phyloP scores from a whole-genome alignment of 176 grass and related monocot genomes.

The Oryza glaberrima region DNA sequence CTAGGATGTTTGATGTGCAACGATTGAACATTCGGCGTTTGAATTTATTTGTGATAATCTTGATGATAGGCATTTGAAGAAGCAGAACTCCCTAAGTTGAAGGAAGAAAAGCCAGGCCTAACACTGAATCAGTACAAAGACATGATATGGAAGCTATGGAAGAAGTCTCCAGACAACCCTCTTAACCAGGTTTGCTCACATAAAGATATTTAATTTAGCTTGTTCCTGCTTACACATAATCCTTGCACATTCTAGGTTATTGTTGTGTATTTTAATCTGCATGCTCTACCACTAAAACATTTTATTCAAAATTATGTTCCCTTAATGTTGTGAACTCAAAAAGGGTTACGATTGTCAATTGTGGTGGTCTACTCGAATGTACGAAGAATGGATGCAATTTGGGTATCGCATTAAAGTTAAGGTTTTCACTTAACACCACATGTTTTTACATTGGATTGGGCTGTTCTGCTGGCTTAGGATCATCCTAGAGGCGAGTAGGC shows the following conservation, averaged over 20 bases:
- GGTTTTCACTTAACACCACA: too few relatives aligned
- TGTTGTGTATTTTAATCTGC: background rate
- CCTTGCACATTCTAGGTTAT: background rate
- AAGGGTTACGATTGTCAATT: background rate
- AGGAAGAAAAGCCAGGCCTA: constrained; percentile 97
- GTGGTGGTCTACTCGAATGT: background rate
- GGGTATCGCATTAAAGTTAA: background rate
- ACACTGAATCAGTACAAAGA: constrained; percentile 94
- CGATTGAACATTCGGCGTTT: background rate
- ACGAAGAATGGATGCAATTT: background rate
- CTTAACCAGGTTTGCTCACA: constrained; percentile 79
- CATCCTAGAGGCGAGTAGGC: too few relatives aligned
- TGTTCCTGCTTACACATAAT: background rate
- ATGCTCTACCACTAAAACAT: background rate
- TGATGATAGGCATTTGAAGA: constrained; percentile 86
- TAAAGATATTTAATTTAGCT: background rate
- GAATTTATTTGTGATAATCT: constrained; percentile 18
- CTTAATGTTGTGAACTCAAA: background rate
- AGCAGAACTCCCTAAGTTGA: constrained; percentile 87
- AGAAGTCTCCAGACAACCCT: constrained; percentile 98
- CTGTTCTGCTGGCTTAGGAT: too few relatives aligned
- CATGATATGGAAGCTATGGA: constrained; percentile 99
- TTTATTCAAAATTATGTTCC: background rate
- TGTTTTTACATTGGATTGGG: too few relatives aligned
- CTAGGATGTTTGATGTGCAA: background rate